These are phyloP conservation scores for Chrysoporthe puriensis DNA, from an alignment of 2,329 filamentous ascomycete genomes.

Conservation along the genomic window DNA sequence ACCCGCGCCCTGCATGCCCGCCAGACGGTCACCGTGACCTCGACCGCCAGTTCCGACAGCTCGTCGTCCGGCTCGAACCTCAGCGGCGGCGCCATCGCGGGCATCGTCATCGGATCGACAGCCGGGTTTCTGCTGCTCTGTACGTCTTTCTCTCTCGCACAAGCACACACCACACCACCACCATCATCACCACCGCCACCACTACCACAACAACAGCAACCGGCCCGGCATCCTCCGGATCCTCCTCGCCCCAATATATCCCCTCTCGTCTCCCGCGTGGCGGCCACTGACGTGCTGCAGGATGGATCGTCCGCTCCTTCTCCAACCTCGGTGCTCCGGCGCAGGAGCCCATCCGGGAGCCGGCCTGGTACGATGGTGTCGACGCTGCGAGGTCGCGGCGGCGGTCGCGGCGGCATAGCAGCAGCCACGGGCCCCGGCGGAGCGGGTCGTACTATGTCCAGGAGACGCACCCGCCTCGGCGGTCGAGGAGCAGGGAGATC, in stretches of 20 bases:
- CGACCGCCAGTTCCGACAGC: constrained; percentile 29
- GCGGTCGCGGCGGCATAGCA: not conserved
- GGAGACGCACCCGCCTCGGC: not conserved
- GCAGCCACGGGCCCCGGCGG: not conserved
- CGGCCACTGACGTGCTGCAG: not conserved
- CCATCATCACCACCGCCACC: too few relatives aligned
- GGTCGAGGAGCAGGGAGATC: not conserved
- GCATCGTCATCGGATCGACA: constrained; percentile 55
- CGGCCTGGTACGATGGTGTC: not conserved
- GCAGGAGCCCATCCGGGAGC: not conserved
- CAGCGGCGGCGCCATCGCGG: constrained; percentile 53
- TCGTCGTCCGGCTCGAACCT: constrained; percentile 36
- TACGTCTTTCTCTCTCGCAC: not conserved
- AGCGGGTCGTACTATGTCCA: not conserved
- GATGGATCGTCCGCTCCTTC: not conserved
- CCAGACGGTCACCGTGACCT: constrained; percentile 37
- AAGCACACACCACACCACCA: not conserved
- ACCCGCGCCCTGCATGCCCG: constrained; percentile 8
- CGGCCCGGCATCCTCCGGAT: not conserved
- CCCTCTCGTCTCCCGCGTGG: too few relatives aligned
- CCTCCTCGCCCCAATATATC: not conserved
- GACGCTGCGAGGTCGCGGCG: not conserved
- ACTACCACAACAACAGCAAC: too few relatives aligned
- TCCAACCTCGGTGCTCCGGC: not conserved
- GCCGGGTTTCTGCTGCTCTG: constrained; percentile 48